A percentile compares a stretch with the other conserved stretches of the same genome.
phyloP scores from a whole-genome alignment of 805 yeast species.

The Candida hungchunana region DNA sequence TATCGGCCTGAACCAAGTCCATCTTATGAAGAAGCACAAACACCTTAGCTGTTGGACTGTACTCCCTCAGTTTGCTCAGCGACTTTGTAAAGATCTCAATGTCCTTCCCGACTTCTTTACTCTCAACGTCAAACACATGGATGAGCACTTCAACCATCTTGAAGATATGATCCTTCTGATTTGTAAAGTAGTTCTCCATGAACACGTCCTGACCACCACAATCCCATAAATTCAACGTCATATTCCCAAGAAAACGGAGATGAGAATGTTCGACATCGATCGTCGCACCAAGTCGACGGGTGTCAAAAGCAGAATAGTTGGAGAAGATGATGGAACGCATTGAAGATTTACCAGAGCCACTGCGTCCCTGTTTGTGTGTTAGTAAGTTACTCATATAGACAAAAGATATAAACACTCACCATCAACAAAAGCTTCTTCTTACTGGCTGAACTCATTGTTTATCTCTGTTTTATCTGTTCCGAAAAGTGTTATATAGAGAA shows the following conservation, averaged over 20 bases:
- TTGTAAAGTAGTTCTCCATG: conserved; percentile 88
- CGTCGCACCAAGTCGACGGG: conserved; percentile 92
- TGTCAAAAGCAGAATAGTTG: conserved; percentile 94
- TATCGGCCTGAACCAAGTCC: conserved; percentile 88
- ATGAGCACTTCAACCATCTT: conserved; percentile 93
- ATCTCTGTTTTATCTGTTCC: no score
- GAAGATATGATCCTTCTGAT: conserved; percentile 88
- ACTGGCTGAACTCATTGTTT: conserved; percentile 30
- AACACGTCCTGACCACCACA: conserved; percentile 98
- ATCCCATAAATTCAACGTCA: conserved; percentile 95
- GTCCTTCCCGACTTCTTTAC: conserved; percentile 87
- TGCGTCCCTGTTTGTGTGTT: conserved; percentile 60
- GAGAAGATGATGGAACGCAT: conserved; percentile 96
- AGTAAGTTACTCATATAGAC: conserved; percentile 6
- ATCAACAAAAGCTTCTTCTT: conserved; percentile 63
- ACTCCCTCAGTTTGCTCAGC: conserved; percentile 72
- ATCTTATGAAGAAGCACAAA: conserved; percentile 91
- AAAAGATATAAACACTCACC: conserved; percentile 28
- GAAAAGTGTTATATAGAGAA: no score
- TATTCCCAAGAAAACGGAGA: conserved; percentile 84
- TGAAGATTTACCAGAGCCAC: conserved; percentile 96
- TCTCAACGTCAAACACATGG: conserved; percentile 94
- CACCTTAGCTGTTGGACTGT: conserved; percentile 86
- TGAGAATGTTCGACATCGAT: conserved; percentile 98
- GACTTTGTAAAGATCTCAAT: conserved; percentile 87